phyloP scores from a whole-genome alignment of 2,329 filamentous ascomycete species.

The Dryadomyces quercus-mongolicae region DNA sequence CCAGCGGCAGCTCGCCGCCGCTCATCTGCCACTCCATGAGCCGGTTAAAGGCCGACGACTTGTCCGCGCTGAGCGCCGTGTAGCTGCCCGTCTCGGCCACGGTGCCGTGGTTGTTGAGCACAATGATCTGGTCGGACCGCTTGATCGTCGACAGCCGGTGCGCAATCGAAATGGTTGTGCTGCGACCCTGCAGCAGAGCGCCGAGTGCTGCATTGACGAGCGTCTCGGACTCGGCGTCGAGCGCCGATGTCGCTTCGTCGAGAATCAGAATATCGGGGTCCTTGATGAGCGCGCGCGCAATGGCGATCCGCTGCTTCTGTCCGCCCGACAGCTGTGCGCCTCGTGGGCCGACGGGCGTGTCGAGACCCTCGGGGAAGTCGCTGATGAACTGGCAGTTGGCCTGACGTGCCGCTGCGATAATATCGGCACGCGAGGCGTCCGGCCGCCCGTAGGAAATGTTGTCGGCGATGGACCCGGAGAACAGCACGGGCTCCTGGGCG shows the following conservation, averaged over 20 bases:
- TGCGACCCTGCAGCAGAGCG: conserved; percentile 69
- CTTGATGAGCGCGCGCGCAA: conserved; percentile 87
- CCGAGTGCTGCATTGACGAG: conserved; percentile 85
- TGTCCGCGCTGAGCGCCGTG: conserved; percentile 57
- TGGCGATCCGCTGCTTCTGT: conserved; percentile 96
- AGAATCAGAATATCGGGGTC: conserved; percentile 93
- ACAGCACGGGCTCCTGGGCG: conserved; percentile 87
- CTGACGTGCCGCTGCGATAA: conserved; percentile 74
- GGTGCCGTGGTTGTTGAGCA: conserved; percentile 71
- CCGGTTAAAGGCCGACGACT: conserved; percentile 77
- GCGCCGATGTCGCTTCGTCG: conserved; percentile 88
- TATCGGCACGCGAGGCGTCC: conserved; percentile 63
- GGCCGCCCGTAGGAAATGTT: conserved; percentile 90
- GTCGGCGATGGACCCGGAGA: conserved; percentile 73
- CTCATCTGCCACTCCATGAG: conserved; percentile 99
- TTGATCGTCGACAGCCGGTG: conserved; percentile 95
- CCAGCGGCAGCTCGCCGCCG: conserved; percentile 53
- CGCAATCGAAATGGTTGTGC: conserved; percentile 95
- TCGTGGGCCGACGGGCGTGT: conserved; percentile 84
- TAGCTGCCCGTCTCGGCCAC: conserved; percentile 90
- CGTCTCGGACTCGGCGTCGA: conserved; percentile 94
- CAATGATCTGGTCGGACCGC: conserved; percentile 86
- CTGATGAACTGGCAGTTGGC: conserved; percentile 96
- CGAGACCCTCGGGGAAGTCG: conserved; percentile 90
- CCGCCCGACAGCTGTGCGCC: conserved; percentile 91